phyloP scores from a whole-genome alignment of 306 rosid genomes.

The Begonia masoniana region DNA sequence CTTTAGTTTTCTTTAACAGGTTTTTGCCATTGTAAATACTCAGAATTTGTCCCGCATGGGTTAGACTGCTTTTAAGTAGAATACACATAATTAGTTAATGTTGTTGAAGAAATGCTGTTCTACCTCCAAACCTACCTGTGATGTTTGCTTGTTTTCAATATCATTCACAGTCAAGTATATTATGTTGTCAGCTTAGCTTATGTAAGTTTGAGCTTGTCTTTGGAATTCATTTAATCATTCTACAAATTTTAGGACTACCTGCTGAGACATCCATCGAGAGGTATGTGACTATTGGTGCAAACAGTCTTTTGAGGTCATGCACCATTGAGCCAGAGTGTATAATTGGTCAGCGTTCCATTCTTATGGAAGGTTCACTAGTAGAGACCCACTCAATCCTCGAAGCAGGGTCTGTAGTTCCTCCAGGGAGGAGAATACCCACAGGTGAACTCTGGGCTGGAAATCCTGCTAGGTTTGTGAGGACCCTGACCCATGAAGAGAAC shows the following conservation, averaged over 20 bases:
- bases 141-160: too few species aligned
- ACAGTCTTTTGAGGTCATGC: constrained; percentile 89
- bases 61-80: too few species aligned
- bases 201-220: background rate
- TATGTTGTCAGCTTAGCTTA: too few species aligned
- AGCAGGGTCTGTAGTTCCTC: constrained; percentile 98
- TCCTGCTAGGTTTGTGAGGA: constrained; percentile 86
- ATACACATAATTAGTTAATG: too few species aligned
- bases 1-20: too few species aligned
- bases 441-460: constrained; percentile 99
- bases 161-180: too few species aligned
- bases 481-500: constrained; percentile 84
- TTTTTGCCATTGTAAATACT: too few species aligned
- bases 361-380: constrained; percentile 95
- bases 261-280: constrained; percentile 84
- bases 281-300: constrained; percentile 85
- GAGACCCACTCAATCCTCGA: constrained; percentile 93
- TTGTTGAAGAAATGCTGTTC: too few species aligned
- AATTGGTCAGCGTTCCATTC: constrained; percentile 93
- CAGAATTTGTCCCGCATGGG: too few species aligned
- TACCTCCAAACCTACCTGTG: too few species aligned
- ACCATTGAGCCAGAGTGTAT: constrained; percentile 96
- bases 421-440: constrained; percentile 85
- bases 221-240: background rate
- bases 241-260: constrained; percentile 52